These are phyloP conservation scores for Populus tremula DNA, from an alignment of 345 rosid genomes.

Conservation along the genomic window DNA sequence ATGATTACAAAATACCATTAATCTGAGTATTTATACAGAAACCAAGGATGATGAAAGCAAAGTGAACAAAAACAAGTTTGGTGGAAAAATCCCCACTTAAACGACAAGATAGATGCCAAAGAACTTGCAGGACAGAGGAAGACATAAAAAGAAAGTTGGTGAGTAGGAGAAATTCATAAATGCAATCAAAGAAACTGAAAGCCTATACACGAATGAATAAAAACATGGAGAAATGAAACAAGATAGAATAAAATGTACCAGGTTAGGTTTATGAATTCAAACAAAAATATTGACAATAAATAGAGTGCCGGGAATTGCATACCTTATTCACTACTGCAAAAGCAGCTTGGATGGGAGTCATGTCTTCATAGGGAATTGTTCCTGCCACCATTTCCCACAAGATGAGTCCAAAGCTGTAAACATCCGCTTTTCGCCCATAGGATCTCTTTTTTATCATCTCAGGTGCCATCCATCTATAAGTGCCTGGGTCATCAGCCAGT, in stretches of 20 bases:
- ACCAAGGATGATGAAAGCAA: background rate
- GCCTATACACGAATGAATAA: background rate
- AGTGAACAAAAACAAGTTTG: background rate
- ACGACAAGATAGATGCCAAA: background rate
- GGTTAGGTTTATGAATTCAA: background rate
- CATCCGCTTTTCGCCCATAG: constrained; percentile 82
- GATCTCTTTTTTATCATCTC: constrained; percentile 94
- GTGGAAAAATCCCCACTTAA: too few relatives aligned
- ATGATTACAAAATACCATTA: background rate
- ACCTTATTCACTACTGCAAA: constrained; percentile 98
- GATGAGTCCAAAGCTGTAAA: constrained; percentile 90
- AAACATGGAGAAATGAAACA: background rate
- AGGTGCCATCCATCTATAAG: constrained; percentile 99
- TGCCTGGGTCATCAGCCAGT: constrained; percentile 93
- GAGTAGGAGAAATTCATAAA: background rate
- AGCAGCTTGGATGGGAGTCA: constrained; percentile 99
- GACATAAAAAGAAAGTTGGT: background rate
- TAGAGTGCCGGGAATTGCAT: background rate
- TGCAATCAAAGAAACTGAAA: background rate
- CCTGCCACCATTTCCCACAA: constrained; percentile 98
- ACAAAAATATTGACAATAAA: background rate
- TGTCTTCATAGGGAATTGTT: constrained; percentile 84
- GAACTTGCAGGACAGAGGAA: background rate
- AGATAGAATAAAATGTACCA: background rate
- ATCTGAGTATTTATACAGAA: background rate